Conservation (phyloP, 2,329 filamentous ascomycete species). For the Fusarium poae region DNA sequence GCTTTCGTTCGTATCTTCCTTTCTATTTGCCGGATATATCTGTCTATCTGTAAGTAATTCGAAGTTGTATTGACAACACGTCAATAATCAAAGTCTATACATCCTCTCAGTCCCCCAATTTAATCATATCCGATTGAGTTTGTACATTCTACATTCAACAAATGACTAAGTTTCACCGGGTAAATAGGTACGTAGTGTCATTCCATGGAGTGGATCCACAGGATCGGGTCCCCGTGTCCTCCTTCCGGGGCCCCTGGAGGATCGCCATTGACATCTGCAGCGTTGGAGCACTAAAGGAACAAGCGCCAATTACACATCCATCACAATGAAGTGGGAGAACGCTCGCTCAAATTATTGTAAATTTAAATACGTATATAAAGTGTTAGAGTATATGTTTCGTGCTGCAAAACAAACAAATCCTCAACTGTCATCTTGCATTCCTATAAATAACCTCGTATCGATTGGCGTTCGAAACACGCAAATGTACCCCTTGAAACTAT, state of each 20-base stretch:
- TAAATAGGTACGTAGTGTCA: constrained; percentile 6
- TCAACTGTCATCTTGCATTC: not conserved
- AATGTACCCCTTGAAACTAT: constrained; percentile 33
- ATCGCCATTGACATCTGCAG: constrained; percentile 43
- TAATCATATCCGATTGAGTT: not conserved
- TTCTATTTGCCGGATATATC: not conserved
- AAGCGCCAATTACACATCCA: constrained; percentile 22
- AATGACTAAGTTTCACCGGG: not conserved
- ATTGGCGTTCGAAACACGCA: constrained; percentile 17
- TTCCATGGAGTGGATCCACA: not conserved
- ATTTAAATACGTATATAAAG: not conserved
- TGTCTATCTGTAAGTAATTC: too few relatives aligned
- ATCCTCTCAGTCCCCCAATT: fast-evolving
- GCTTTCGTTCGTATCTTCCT: too few relatives aligned
- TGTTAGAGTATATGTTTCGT: not conserved
- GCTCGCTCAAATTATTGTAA: not conserved
- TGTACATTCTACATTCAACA: not conserved
- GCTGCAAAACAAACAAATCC: not conserved
- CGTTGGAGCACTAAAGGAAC: constrained; percentile 34
- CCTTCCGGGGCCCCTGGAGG: constrained; percentile 33
- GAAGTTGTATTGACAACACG: too few relatives aligned
- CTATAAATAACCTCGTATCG: constrained; percentile 8
- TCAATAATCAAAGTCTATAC: not conserved
- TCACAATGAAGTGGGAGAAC: constrained; percentile 7
- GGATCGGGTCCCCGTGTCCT: not conserved